Percentiles rank a stretch among this genome's conserved stretches.
Conservation (phyloP, 805 yeast genomes). For the Candida khao-thaluensis region DNA sequence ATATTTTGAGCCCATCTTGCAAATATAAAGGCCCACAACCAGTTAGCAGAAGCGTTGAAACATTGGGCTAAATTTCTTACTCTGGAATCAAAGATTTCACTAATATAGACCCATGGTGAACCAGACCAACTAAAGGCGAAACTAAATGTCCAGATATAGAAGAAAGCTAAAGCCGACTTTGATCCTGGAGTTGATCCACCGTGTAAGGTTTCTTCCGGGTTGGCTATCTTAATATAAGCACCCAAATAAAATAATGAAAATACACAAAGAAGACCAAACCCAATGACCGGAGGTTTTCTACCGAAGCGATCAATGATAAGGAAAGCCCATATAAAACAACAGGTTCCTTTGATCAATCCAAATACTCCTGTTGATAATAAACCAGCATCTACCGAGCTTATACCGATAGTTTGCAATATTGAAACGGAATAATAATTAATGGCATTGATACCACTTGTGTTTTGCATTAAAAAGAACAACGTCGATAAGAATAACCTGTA, state of each 20-base stretch:
- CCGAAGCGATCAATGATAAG: constrained; percentile 48
- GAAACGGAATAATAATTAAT: constrained; percentile 55
- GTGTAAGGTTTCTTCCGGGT: constrained; percentile 22
- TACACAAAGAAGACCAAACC: constrained; percentile 39
- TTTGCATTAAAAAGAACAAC: constrained; percentile 42
- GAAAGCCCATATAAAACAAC: constrained; percentile 44
- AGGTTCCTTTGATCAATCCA: constrained; percentile 49
- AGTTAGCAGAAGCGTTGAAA: constrained; percentile 44
- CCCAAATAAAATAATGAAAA: constrained; percentile 50
- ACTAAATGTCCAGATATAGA: constrained; percentile 47
- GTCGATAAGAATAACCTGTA: constrained; percentile 39
- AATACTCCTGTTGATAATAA: constrained; percentile 53
- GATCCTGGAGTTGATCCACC: constrained; percentile 33
- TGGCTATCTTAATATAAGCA: constrained; percentile 42
- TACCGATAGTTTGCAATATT: constrained; percentile 49
- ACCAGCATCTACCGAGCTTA: constrained; percentile 43
- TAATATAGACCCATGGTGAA: constrained; percentile 47
- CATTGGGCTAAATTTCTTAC: constrained; percentile 44
- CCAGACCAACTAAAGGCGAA: constrained; percentile 48
- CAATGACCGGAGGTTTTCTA: constrained; percentile 41
- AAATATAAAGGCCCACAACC: constrained; percentile 53
- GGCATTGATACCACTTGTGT: constrained; percentile 50
- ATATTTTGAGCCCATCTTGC: constrained; percentile 48
- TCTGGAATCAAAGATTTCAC: constrained; percentile 46
- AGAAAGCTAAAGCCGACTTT: constrained; percentile 44